Base-by-base conservation (phyloP, 345 rosid species). In the Euphorbia lathyris region DNA sequence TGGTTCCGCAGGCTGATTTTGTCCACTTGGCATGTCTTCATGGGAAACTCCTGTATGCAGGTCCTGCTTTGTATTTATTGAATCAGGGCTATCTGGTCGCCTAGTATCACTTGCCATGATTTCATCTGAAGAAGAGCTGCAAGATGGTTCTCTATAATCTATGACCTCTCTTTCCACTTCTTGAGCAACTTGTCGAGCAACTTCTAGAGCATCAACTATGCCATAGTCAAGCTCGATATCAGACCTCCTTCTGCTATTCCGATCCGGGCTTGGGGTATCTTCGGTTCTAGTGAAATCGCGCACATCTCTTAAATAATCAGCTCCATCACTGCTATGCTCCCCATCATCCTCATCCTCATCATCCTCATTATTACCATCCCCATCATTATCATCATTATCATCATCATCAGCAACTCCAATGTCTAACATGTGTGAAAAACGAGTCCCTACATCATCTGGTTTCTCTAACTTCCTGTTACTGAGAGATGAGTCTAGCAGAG, bases 181-280 rank as follows among this genome's bases (percentile, higher is more conserved):
- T 74, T 85, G 92, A 60, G 99, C 99, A 59, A 95, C 92, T 75
- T 85, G 87, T 65, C 94, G 87, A 74, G 99, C 98, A 26, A 92
- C 88, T 77, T 90, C 96, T 59, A 95, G 78, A 71, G 99, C 94
- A 86, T 95, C 99, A 78, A 87, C 81, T 19, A 90, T 81, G 67
- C 94, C 97, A 77, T 84, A 86, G 51, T 95, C 99, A 20, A 74
- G 77, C 34, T 81, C 89, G 67, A 83, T 77, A 72, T 86, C 87
- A 58, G 91, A 79, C 23, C 79, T 82, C 67, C 77, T 81, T 70
- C 67, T 74, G 66, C 85, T 81, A 56, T 59, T 80, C 12, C 68
- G 72, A 65, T 82, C 85, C 60, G 82, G 82, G 72, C 84, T 77
- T 30, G 32, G 81, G 42, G 66, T 72, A 65, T 72, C 71, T 38